A percentile compares a stretch with the other conserved stretches of the same genome.
Evolutionary conservation across 345 rosid species (phyloP).

Genomic region (Acer negundo): DNA sequence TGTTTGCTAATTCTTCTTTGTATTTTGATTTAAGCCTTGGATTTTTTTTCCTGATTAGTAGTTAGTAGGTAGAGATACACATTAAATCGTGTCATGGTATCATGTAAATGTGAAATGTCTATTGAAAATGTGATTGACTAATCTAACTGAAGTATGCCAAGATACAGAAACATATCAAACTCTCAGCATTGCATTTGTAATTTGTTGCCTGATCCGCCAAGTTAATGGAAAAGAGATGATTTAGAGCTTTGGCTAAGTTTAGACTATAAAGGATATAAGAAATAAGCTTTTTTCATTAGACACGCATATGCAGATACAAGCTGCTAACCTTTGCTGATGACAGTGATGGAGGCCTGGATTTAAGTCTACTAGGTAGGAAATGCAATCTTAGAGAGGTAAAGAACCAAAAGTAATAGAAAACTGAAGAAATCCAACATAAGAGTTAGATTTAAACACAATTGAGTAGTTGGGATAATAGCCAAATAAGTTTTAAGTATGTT

Average conservation of each 20-base stretch:
- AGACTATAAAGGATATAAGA: background rate
- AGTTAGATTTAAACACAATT: no score
- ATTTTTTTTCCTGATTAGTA: background rate
- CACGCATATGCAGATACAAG: background rate
- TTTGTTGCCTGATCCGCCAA: background rate
- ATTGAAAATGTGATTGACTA: background rate
- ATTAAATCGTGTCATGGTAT: background rate
- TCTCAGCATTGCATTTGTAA: no score
- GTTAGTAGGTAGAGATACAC: background rate
- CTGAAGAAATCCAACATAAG: no score
- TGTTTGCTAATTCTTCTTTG: conserved; percentile 11
- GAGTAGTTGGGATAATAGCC: no score
- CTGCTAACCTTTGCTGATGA: background rate
- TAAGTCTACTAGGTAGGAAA: background rate
- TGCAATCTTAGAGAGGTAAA: background rate
- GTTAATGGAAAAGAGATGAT: background rate
- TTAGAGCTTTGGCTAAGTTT: background rate
- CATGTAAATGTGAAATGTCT: background rate
- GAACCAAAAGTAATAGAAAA: no score
- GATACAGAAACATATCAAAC: background rate
- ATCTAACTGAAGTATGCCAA: background rate
- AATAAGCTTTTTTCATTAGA: background rate
- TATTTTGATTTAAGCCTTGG: background rate
- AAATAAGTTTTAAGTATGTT: background rate
- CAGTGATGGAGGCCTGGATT: background rate